Conservation (phyloP, 495 filamentous ascomycete species). For the Talaromyces proteolyticus region DNA sequence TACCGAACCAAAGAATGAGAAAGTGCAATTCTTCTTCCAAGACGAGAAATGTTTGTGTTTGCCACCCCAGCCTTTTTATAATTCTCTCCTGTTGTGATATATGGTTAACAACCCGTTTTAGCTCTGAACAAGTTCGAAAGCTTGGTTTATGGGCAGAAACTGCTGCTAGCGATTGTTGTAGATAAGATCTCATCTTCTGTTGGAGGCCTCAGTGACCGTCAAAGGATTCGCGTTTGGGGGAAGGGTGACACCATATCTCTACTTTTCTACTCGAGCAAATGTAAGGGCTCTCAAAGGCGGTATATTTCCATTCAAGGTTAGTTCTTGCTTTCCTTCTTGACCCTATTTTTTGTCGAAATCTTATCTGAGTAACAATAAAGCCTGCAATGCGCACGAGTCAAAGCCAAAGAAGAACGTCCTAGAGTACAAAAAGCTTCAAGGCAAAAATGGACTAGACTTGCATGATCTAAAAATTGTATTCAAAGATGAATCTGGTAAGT, state of each 20-base stretch:
- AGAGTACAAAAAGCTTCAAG: slow-evolving; percentile 1
- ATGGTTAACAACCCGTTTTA: too few species aligned
- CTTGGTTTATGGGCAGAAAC: slow-evolving; percentile 5
- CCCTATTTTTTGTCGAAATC: background rate
- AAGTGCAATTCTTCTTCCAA: slow-evolving; percentile 3
- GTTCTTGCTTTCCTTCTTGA: background rate
- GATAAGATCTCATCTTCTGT: slow-evolving; percentile 4
- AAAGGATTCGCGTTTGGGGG: slow-evolving; percentile 4
- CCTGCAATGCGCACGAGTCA: background rate
- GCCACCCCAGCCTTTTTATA: background rate
- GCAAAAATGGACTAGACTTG: background rate
- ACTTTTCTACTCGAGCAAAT: slow-evolving; percentile 3
- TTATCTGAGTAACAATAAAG: background rate
- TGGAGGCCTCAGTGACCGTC: background rate
- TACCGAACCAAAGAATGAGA: slow-evolving; percentile 1
- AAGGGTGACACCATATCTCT: background rate
- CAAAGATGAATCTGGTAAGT: background rate
- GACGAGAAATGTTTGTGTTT: background rate
- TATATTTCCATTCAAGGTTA: slow-evolving; percentile 1
- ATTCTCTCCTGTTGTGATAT: too few species aligned
- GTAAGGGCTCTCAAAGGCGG: background rate
- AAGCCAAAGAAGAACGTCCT: background rate
- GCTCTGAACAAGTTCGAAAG: slow-evolving; percentile 3
- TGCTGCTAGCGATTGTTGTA: background rate
- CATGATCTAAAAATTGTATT: slow-evolving; percentile 3